Conservation (phyloP, 2,329 filamentous ascomycete genomes). For the Macrophomina phaseolina region DNA sequence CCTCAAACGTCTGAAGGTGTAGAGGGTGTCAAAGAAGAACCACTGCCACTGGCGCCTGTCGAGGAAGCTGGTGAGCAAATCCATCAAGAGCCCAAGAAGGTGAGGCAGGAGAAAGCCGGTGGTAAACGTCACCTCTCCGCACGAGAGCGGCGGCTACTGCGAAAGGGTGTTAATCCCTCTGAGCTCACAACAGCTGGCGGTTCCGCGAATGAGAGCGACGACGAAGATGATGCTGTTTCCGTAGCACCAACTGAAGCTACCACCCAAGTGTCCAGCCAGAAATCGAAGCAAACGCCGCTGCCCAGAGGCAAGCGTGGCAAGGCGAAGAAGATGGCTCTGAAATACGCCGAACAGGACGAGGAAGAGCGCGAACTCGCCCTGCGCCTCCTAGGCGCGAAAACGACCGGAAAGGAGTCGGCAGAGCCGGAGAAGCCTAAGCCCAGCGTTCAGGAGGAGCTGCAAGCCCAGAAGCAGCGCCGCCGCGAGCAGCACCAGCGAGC, state of each 20-base stretch:
- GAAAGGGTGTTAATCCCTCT: slow-evolving; percentile 37
- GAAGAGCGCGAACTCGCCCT: slow-evolving; percentile 87
- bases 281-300: slow-evolving; percentile 34
- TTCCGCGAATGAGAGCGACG: slow-evolving; percentile 25
- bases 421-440: slow-evolving; percentile 68
- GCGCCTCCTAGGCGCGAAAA: slow-evolving; percentile 79
- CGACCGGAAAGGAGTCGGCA: slow-evolving; percentile 69
- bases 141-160: slow-evolving; percentile 44
- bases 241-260: slow-evolving; percentile 36
- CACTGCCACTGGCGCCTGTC: slow-evolving; percentile 20
- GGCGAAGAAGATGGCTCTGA: slow-evolving; percentile 83
- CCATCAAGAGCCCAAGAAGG: slow-evolving; percentile 36
- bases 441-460: slow-evolving; percentile 72
- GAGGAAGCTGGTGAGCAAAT: slow-evolving; percentile 29
- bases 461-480: slow-evolving; percentile 74
- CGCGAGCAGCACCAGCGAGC: slow-evolving; percentile 79
- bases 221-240: slow-evolving; percentile 39
- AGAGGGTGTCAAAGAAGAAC: slow-evolving; percentile 35
- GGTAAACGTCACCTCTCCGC: slow-evolving; percentile 45
- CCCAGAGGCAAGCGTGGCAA: slow-evolving; percentile 79
- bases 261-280: slow-evolving; percentile 25
- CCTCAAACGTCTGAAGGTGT: background rate
- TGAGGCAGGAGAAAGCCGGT: slow-evolving; percentile 32
- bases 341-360: slow-evolving; percentile 94
- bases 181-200: slow-evolving; percentile 30